Percentiles rank a stretch among this genome's conserved stretches.
These are phyloP conservation scores for Acacia pycnantha DNA, from an alignment of 331 rosid species.

Conservation along the genomic window DNA sequence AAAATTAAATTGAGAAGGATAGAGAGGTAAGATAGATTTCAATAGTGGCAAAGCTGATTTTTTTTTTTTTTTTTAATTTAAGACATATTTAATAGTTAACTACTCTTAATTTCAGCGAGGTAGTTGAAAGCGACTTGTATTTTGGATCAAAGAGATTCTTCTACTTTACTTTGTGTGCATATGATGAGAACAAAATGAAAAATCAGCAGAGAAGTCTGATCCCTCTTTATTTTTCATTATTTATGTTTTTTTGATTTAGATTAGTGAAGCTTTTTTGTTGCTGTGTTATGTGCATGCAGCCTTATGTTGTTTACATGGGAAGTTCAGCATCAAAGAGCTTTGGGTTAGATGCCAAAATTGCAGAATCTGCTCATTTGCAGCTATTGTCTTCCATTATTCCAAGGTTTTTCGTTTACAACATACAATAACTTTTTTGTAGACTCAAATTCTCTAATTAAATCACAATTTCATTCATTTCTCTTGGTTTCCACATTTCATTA, in stretches of 20 bases:
- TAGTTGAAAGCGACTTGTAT: not conserved
- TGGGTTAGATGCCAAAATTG: constrained; percentile 36
- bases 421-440: not conserved
- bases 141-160: too few relatives aligned
- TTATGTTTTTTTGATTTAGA: not conserved
- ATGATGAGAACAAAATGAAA: too few relatives aligned
- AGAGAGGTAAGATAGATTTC: too few relatives aligned
- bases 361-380: constrained; percentile 54
- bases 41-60: too few relatives aligned
- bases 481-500: not conserved
- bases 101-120: not conserved
- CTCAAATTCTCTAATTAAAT: not conserved
- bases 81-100: too few relatives aligned
- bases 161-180: not conserved
- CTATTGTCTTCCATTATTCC: constrained; percentile 69
- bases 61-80: too few relatives aligned
- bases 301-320: constrained; percentile 89
- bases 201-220: not conserved
- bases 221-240: too few relatives aligned
- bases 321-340: constrained; percentile 43
- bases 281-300: constrained; percentile 52
- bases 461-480: not conserved
- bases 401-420: constrained; percentile 35
- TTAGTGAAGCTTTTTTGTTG: not conserved
- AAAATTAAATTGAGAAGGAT: too few relatives aligned